These are phyloP conservation scores for Inonotus obliquus DNA, from an alignment of 1,284 basidiomycete species.

Conservation along the genomic window DNA sequence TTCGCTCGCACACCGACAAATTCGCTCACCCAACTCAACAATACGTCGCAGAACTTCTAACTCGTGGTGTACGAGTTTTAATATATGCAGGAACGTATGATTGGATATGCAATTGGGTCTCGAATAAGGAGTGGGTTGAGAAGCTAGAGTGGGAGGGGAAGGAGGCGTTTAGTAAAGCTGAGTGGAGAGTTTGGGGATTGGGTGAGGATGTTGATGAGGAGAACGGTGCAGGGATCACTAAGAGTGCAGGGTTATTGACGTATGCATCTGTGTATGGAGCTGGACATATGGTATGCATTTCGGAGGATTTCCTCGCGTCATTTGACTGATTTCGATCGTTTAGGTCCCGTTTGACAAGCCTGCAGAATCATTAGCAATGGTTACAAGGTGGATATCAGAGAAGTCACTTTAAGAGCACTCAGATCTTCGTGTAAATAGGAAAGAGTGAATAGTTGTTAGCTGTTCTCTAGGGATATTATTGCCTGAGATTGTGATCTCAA, in stretches of 20 bases:
- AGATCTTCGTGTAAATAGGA: not conserved
- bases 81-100: conserved; percentile 80
- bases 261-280: conserved; percentile 62
- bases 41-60: conserved; percentile 69
- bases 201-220: conserved; percentile 25
- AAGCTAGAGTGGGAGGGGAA: conserved; percentile 67
- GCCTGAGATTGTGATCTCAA: no score
- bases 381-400: conserved; percentile 53
- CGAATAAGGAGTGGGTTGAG: conserved; percentile 72
- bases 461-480: no score
- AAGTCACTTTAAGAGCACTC: not conserved
- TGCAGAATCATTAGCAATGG: conserved; percentile 49
- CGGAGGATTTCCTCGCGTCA: not conserved
- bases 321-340: not conserved
- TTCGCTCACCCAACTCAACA: conserved; percentile 52
- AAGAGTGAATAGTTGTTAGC: no score
- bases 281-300: conserved; percentile 65
- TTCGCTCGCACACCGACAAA: conserved; percentile 54
- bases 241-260: conserved; percentile 54
- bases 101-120: conserved; percentile 77
- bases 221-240: conserved; percentile 40
- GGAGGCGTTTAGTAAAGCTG: conserved; percentile 43
- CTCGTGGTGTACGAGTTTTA: conserved; percentile 66
- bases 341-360: conserved; percentile 68
- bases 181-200: conserved; percentile 59